Evolutionary conservation across 257 asterid species (phyloP).

Genomic region (Haberlea rhodopensis): DNA sequence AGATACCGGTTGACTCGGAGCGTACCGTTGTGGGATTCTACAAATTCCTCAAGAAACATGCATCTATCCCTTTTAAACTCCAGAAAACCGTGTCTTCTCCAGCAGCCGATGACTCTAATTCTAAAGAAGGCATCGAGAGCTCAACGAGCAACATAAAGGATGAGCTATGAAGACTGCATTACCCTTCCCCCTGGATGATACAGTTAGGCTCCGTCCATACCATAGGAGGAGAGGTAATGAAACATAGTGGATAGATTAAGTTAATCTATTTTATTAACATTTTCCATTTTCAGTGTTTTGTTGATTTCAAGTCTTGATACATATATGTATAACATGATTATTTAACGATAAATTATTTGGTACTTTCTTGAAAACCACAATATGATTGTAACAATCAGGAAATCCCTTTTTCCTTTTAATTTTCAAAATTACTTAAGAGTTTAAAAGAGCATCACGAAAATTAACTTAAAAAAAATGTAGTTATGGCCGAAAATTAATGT

Average conservation of each 20-base stretch:
- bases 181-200: neutral
- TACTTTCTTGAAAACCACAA: too few species aligned
- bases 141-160: conserved; percentile 50
- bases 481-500: too few species aligned
- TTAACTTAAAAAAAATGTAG: too few species aligned
- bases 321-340: too few species aligned
- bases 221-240: conserved; percentile 16
- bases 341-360: too few species aligned
- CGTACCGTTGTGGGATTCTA: conserved; percentile 81
- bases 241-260: conserved; percentile 1
- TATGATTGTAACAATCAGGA: too few species aligned
- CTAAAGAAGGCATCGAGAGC: conserved; percentile 32
- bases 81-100: conserved; percentile 51
- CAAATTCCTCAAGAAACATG: conserved; percentile 83
- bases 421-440: too few species aligned
- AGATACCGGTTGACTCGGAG: conserved; percentile 71
- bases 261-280: conserved; percentile 21
- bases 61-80: conserved; percentile 84
- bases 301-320: conserved; percentile 8
- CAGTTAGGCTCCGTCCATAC: neutral
- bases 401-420: too few species aligned
- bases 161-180: conserved; percentile 50
- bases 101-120: conserved; percentile 31
- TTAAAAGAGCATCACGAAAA: too few species aligned
- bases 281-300: conserved; percentile 12